phyloP scores from a whole-genome alignment of 164 flowering plant species.

The Vitis riparia region DNA sequence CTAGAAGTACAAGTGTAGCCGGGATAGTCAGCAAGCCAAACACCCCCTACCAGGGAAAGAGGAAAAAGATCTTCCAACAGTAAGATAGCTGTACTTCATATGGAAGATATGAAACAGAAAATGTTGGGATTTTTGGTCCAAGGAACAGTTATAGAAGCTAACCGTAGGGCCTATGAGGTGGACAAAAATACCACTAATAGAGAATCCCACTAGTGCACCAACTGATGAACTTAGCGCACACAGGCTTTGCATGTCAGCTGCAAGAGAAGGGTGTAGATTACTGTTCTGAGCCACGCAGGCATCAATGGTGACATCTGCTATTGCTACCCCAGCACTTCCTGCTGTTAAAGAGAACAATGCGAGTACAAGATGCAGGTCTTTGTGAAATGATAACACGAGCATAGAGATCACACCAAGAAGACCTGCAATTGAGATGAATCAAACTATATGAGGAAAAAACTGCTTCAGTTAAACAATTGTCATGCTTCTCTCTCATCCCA shows the following conservation, averaged over 20 bases:
- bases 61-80: background rate
- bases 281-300: conserved; percentile 97
- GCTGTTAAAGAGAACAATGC: conserved; percentile 72
- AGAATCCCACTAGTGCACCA: conserved; percentile 80
- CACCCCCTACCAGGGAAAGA: conserved; percentile 61
- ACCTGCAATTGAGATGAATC: conserved; percentile 49
- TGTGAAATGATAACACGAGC: conserved; percentile 63
- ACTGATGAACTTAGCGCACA: conserved; percentile 76
- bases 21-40: conserved; percentile 76
- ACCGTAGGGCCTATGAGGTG: conserved; percentile 89
- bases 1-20: conserved; percentile 54
- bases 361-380: conserved; percentile 56
- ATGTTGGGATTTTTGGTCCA: background rate
- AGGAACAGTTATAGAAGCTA: conserved; percentile 10
- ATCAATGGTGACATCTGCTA: conserved; percentile 96
- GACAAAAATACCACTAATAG: conserved; percentile 81
- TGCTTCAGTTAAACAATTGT: too few species aligned
- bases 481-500: too few species aligned
- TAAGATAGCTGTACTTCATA: background rate
- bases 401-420: conserved; percentile 62
- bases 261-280: conserved; percentile 62
- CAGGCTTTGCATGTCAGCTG: conserved; percentile 93
- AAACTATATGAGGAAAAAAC: background rate
- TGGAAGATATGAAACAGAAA: background rate
- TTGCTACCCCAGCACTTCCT: conserved; percentile 87